Conservation (phyloP, 2,329 filamentous ascomycete species). For the Fusarium subtropicale region DNA sequence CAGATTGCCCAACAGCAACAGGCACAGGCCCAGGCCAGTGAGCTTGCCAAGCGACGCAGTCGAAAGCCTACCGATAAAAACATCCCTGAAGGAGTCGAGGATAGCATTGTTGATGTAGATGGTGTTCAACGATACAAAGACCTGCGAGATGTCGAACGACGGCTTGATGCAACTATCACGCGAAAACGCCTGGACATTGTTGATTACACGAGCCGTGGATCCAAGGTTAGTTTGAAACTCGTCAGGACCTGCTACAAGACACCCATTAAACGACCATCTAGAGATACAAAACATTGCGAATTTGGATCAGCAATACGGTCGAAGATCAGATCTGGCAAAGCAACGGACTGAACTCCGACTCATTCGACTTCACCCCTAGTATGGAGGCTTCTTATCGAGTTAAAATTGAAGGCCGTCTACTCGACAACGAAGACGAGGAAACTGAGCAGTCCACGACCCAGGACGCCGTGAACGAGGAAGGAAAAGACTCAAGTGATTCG, state of each 20-base stretch:
- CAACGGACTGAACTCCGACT: slow-evolving; percentile 74
- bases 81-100: slow-evolving; percentile 89
- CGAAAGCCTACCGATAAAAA: slow-evolving; percentile 95
- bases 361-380: slow-evolving; percentile 84
- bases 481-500: slow-evolving; percentile 46
- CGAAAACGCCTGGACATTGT: slow-evolving; percentile 92
- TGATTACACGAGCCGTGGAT: slow-evolving; percentile 79
- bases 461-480: slow-evolving; percentile 49
- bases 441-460: slow-evolving; percentile 62
- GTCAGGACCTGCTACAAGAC: not conserved
- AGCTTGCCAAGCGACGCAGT: slow-evolving; percentile 81
- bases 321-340: slow-evolving; percentile 96
- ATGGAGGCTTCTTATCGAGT: slow-evolving; percentile 85
- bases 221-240: slow-evolving; percentile 64
- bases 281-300: slow-evolving; percentile 84
- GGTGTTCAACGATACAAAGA: slow-evolving; percentile 84
- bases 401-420: slow-evolving; percentile 87
- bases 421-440: slow-evolving; percentile 76
- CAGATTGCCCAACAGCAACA: slow-evolving; percentile 66
- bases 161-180: slow-evolving; percentile 91
- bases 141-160: slow-evolving; percentile 86
- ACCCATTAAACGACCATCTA: slow-evolving; percentile 49
- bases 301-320: slow-evolving; percentile 95
- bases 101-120: slow-evolving; percentile 80
- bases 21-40: slow-evolving; percentile 65